Evolutionary conservation across 345 rosid genomes (phyloP), one percentile per base, ranked within the genome.

Genomic region (Ceriops zippeliana): DNA sequence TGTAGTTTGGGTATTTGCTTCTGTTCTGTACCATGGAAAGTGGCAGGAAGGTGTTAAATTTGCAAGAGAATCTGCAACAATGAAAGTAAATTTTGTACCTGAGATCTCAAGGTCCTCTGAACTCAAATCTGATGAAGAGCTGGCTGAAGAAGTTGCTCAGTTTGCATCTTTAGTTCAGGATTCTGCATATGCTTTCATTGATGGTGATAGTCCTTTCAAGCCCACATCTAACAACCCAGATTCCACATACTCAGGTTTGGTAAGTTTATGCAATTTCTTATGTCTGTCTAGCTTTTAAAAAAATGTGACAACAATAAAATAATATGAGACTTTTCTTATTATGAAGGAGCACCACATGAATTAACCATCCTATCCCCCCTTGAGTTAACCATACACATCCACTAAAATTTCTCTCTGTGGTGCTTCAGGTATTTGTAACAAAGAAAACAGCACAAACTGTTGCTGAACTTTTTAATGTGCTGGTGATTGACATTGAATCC

Each of bases 1-100:
- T 75, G 90, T 87, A 21, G 69, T 91, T 38, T 71, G 75, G 70
- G 87, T 88, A 5, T 88, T 91, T 52, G 98, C 96, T 28, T 90
- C 89, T 72, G 78, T 85, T 51, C 84, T 95, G 21, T 82, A 80
- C 78, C 83, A 84, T 68, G 89, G 98, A 69, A 68, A 76, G 42
- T 90, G 96, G 99, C 75, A 77, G 58, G 78, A 77, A 79, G 97
- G 96, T 67, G 53, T 86, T 68, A 71, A 78, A 74, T 84, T 76
- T 80, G 92, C 92, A 61, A 86, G 86, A 67, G 80, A 75, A 66
- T 76, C 70, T 73, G 84, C 83, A 70, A 75, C 53, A 35, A 49
- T 67, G 61, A 79, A 68, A 66, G 78, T 76, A 8, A 69, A 68
- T 61, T 88, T 76, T 71, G 46, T 61, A 73, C 92, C 88, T 38